Base-by-base conservation (phyloP, 371 early-diverging fungal species). In the Massospora cicadina region DNA sequence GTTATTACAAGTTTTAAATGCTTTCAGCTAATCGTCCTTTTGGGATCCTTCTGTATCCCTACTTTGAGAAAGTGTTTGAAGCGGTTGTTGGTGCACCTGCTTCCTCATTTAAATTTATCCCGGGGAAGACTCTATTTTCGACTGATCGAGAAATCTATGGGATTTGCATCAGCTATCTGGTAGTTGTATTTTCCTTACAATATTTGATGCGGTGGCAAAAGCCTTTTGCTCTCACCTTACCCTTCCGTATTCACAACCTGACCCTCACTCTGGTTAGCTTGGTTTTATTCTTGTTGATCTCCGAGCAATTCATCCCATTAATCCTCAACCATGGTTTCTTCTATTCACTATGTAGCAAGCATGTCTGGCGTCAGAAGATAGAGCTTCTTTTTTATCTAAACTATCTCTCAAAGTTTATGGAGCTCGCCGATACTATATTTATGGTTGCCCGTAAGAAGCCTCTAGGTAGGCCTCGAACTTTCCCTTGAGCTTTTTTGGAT, bases 361-460 rank as follows among this genome's bases (percentile, higher is more conserved):
- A 76, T 66, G 76, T 77, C 57, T 89, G 82, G 82, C 85, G 83
- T 67, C 84, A 84, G 70, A 80, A 80, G 26, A 76, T 90, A 65
- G 87, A 86, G 70, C 66, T 85, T 57, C 70, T 87, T 55, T 90
- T 88, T 76, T 90, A 89, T 69, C 76, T 87, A 63, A 91, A 91
- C 76, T 90, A 90, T 70, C 75, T 89, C 60, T 78, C 84, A 68
- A 91, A 91, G 75, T 91, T 84, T 75, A 88, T 84, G 80, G 92
- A 91, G 72, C 76, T 91, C 60, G 65, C 77, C 64, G 88, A 88
- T 69, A 88, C 88, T 33, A 70, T 82, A 29, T 83, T 88, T 71
- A 74, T 88, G 54, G 84, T 85, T 12, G 73, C 83, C 59, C 83
- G 79, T 70, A 82, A 83, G 75, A 87, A 86, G 77, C 74, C 76